Percentiles rank a stretch among this genome's conserved stretches.
Conservation (phyloP, 2,329 filamentous ascomycete species). For the Claviceps lovelessii region DNA sequence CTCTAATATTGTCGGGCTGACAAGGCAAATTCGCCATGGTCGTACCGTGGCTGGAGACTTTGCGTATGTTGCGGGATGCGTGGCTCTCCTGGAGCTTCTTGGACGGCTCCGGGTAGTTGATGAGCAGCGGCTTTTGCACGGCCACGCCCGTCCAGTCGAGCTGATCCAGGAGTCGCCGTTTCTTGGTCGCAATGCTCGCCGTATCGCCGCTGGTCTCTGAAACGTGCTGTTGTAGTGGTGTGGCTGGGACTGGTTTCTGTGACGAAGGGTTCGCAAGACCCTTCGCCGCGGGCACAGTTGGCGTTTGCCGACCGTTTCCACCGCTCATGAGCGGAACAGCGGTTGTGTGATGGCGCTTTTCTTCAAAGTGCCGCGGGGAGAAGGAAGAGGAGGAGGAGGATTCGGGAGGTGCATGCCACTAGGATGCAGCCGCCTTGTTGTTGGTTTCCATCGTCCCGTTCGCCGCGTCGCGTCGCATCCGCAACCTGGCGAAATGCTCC, state of each 20-base stretch:
- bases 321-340: neutral
- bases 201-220: neutral
- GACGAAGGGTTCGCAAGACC: neutral
- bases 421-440: neutral
- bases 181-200: slow-evolving; percentile 11
- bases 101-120: slow-evolving; percentile 10
- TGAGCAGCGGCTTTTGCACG: slow-evolving; percentile 16
- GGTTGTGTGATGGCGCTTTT: too few species aligned
- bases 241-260: neutral
- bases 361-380: neutral
- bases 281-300: neutral
- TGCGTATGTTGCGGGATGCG: neutral
- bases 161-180: slow-evolving; percentile 13
- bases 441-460: neutral
- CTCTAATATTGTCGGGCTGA: slow-evolving; percentile 8
- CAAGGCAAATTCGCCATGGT: neutral
- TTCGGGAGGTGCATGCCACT: neutral
- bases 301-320: neutral
- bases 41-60: neutral
- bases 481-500: slow-evolving; percentile 24
- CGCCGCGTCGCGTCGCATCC: slow-evolving; percentile 7
- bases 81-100: slow-evolving; percentile 2
- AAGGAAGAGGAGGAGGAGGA: neutral
- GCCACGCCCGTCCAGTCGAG: slow-evolving; percentile 19
- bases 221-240: neutral